Conservation (phyloP, 306 rosid species). For the Quercus cerris region DNA sequence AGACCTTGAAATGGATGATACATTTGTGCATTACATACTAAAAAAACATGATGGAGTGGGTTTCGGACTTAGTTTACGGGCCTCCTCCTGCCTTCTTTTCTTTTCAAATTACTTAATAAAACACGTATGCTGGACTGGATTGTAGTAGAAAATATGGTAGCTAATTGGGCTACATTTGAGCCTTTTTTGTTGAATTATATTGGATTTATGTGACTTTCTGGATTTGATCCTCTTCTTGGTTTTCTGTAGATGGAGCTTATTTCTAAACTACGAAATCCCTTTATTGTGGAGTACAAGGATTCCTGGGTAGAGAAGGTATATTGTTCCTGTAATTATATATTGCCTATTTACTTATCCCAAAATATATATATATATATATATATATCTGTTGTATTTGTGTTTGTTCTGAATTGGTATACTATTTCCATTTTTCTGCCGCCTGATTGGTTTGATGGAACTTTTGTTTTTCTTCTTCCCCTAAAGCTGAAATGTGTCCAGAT, state of each 20-base stretch:
- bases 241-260: conserved; percentile 89
- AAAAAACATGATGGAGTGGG: background rate
- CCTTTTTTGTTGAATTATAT: conserved; percentile 10
- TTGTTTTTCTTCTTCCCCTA: background rate
- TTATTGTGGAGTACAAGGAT: conserved; percentile 98
- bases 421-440: background rate
- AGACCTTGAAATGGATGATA: background rate
- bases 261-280: conserved; percentile 80
- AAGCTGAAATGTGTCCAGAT: too few relatives aligned
- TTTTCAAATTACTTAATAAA: too few relatives aligned
- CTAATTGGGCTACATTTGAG: conserved; percentile 7
- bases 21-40: background rate
- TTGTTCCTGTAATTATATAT: background rate
- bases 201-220: conserved; percentile 2
- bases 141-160: background rate
- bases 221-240: conserved; percentile 2
- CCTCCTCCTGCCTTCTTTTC: too few relatives aligned
- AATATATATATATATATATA: too few relatives aligned
- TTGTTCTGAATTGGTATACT: background rate
- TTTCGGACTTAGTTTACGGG: too few relatives aligned
- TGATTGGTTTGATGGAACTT: background rate
- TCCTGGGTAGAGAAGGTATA: conserved; percentile 99
- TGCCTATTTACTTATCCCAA: too few relatives aligned
- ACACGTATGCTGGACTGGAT: background rate
- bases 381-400: background rate